Evolutionary conservation across 164 flowering plant species (phyloP).

Genomic region (Dillenia turbinata): DNA sequence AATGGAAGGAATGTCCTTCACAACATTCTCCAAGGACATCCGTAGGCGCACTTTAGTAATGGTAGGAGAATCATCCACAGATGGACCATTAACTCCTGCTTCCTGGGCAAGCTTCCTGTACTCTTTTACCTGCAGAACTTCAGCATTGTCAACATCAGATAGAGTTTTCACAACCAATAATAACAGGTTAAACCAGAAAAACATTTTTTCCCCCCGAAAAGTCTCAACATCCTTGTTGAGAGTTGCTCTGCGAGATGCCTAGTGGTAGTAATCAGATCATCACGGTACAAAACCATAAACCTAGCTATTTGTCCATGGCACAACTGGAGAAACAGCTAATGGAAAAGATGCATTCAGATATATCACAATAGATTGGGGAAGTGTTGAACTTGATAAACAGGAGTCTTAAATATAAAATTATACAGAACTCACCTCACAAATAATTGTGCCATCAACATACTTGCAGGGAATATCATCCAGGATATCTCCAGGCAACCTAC

Average conservation of each 20-base stretch:
- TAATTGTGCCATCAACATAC: constrained; percentile 59
- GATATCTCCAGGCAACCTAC: constrained; percentile 79
- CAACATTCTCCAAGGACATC: constrained; percentile 91
- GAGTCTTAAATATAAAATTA: neutral
- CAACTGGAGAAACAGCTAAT: too few species aligned
- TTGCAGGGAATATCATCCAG: constrained; percentile 89
- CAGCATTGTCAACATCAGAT: constrained; percentile 3
- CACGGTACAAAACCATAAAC: too few species aligned
- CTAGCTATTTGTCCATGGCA: too few species aligned
- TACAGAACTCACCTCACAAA: constrained; percentile 75
- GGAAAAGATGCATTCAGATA: too few species aligned
- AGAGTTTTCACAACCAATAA: neutral
- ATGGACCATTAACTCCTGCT: constrained; percentile 30
- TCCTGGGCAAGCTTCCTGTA: constrained; percentile 51
- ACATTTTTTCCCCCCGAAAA: neutral
- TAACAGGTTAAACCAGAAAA: neutral
- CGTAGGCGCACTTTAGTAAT: constrained; percentile 57
- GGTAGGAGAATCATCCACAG: constrained; percentile 34
- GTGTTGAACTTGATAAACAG: too few species aligned
- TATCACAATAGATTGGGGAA: too few species aligned
- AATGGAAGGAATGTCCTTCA: constrained; percentile 83
- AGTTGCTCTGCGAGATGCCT: too few species aligned
- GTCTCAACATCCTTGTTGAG: neutral
- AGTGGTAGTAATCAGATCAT: too few species aligned
- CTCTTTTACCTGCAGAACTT: constrained; percentile 68